Percentiles rank a stretch among this genome's conserved stretches.
These are phyloP conservation scores for Avena eriantha DNA, from an alignment of 176 grass and related monocot genomes.

Conservation along the genomic window DNA sequence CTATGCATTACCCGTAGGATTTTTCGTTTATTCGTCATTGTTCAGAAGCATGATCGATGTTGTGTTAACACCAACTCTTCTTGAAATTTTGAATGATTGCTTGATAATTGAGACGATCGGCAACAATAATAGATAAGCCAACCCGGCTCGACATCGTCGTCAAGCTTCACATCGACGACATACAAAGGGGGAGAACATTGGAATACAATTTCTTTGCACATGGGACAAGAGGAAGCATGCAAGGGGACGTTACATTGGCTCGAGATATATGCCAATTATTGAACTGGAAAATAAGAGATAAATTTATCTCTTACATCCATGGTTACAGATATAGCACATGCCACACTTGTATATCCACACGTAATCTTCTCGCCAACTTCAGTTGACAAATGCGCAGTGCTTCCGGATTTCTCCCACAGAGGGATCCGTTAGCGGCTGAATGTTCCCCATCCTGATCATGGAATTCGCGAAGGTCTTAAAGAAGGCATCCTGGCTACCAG, in stretches of 20 bases:
- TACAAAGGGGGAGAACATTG: no score
- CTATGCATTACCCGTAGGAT: not conserved
- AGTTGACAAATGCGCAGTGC: constrained; percentile 45
- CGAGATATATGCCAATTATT: not conserved
- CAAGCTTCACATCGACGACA: not conserved
- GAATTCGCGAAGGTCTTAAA: constrained; percentile 50
- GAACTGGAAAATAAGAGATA: not conserved
- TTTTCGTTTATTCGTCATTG: not conserved
- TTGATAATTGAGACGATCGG: not conserved
- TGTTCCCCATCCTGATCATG: constrained; percentile 81
- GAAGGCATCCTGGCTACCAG: constrained; percentile 54
- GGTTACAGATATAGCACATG: not conserved
- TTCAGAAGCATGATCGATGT: not conserved
- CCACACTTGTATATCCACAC: not conserved
- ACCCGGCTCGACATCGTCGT: not conserved
- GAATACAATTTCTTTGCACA: no score
- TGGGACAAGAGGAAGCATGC: not conserved
- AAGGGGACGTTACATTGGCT: not conserved
- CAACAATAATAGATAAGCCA: no score
- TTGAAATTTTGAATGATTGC: not conserved
- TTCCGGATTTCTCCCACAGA: constrained; percentile 47
- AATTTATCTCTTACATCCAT: not conserved
- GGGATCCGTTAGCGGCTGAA: constrained; percentile 41
- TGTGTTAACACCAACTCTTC: not conserved
- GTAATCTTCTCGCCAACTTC: not conserved